Base-by-base conservation (phyloP, 1,284 basidiomycete genomes). In the Anthracocystis panici-leucophaei region DNA sequence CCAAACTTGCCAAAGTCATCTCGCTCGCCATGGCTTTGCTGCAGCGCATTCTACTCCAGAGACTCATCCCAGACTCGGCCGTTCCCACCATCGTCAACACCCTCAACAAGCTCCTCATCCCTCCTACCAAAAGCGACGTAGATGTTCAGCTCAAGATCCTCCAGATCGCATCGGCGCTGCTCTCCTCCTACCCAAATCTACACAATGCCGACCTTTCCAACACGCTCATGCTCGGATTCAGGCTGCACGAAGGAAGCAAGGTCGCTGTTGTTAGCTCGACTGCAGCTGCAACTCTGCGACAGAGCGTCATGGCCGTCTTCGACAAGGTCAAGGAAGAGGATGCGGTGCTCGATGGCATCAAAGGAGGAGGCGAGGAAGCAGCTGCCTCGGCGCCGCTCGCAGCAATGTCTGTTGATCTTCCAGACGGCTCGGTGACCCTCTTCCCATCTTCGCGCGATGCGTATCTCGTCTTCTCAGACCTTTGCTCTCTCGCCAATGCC, bases 261-360 rank as follows among this genome's bases (percentile, higher is more conserved):
- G 97, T 97, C 25, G 92, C 93, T 0, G 96, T 98, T 31, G 96
- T 99, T 7, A 96, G 94, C 4, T 97, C 94, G 0, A 99, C 96
- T 1, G 97, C 96, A 0, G 95, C 95, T 0, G 96, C 97, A 0
- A 98, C 95, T 0, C 89, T 99, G 8, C 91, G 96, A 1, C 96
- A 98, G 85, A 89, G 97, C 1, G 93, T 99, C 59, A 98, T 99
- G 95, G 93, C 97, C 76, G 91, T 98, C 14, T 93, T 98, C 54
- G 96, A 99, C 87, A 95, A 97, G 82, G 92, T 98, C 82, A 90
- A 91, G 1, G 89, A 90, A 20, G 93, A 95, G 83, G 93, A 94
- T 65, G 70, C 65, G 3, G 79, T 78, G 8, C 77, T 85, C 16
- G 77, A 82, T 50, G 72, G 55, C 11, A 80, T 84, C 61, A 73